These are phyloP conservation scores for Fomitopsis betulina DNA, from an alignment of 1,284 basidiomycete species.

Conservation along the genomic window DNA sequence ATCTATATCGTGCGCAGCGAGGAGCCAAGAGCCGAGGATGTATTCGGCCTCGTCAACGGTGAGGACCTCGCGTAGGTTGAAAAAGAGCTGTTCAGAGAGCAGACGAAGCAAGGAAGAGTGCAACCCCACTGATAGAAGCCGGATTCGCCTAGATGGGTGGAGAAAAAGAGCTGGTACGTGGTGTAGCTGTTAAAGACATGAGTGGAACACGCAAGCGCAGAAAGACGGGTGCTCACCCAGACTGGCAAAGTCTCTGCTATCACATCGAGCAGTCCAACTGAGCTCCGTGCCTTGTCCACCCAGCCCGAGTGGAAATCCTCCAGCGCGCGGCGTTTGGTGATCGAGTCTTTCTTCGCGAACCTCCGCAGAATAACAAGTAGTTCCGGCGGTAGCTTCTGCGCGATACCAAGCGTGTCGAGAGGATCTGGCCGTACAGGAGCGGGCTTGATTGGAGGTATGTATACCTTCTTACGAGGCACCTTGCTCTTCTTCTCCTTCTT, in stretches of 20 bases:
- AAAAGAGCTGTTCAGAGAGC: conserved; percentile 53
- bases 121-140: conserved; percentile 63
- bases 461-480: conserved; percentile 72
- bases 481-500: conserved; percentile 52
- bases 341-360: conserved; percentile 87
- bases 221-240: conserved; percentile 63
- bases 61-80: conserved; percentile 53
- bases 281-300: conserved; percentile 49
- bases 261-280: conserved; percentile 39
- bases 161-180: conserved; percentile 81
- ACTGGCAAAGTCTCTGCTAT: conserved; percentile 74
- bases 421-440: conserved; percentile 85
- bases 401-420: conserved; percentile 83
- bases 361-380: conserved; percentile 80
- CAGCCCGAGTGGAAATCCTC: conserved; percentile 79
- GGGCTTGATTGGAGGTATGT: conserved; percentile 85
- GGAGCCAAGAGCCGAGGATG: conserved; percentile 79
- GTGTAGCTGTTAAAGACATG: conserved; percentile 57
- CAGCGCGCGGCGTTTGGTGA: conserved; percentile 83
- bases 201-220: background rate
- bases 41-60: conserved; percentile 57
- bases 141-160: conserved; percentile 78
- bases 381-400: conserved; percentile 73
- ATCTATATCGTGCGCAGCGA: conserved; percentile 73
- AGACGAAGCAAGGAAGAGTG: conserved; percentile 68